phyloP scores from a whole-genome alignment of 169 alveolate species.

The Toxoplasma gondii region DNA sequence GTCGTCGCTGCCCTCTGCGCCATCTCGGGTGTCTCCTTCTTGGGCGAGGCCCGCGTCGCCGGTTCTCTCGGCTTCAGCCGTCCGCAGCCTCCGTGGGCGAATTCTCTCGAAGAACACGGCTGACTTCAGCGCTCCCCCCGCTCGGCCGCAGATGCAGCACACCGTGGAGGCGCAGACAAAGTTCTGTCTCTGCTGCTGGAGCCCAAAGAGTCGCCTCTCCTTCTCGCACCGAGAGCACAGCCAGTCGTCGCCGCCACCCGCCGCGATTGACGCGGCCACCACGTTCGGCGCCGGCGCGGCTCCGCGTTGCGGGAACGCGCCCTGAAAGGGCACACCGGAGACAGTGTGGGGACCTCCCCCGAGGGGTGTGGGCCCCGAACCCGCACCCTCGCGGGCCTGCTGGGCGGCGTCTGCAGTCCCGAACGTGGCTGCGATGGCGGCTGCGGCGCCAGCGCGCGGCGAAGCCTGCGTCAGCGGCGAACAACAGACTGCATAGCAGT shows the following conservation, averaged over 20 bases:
- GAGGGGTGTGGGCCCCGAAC: background rate
- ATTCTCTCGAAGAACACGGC: constrained; percentile 15
- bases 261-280: constrained; percentile 19
- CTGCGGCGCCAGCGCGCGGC: constrained; percentile 4
- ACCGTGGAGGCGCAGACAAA: constrained; percentile 30
- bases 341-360: background rate
- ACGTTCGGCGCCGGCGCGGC: constrained; percentile 2
- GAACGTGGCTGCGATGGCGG: background rate
- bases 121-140: constrained; percentile 57
- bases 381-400: background rate
- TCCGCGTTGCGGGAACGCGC: background rate
- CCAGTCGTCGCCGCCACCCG: constrained; percentile 54
- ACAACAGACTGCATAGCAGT: constrained; percentile 30
- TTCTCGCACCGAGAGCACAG: constrained; percentile 63
- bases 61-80: background rate
- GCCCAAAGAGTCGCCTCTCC: constrained; percentile 58
- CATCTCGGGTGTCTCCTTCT: too few relatives aligned
- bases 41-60: background rate
- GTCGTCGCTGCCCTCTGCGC: too few relatives aligned
- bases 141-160: constrained; percentile 63
- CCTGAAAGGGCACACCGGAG: background rate
- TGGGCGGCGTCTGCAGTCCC: background rate
- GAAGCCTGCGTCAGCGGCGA: background rate
- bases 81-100: background rate
- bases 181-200: constrained; percentile 59